Conservation (phyloP, 768 basidiomycete genomes). For the Serendipita vermifera region DNA sequence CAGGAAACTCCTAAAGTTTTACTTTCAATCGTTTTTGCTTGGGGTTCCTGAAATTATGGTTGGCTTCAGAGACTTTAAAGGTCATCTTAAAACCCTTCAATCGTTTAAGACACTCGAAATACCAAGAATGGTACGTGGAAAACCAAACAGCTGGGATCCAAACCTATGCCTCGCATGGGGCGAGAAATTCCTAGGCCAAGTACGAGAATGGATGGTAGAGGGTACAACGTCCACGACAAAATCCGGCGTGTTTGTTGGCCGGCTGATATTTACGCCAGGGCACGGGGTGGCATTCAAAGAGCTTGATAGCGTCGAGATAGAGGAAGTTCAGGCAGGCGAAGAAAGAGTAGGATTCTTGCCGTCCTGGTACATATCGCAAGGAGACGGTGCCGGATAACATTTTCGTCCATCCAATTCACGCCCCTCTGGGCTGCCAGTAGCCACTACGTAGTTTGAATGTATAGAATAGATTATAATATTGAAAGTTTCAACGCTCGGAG, state of each 20-base stretch:
- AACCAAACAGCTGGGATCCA: constrained; percentile 67
- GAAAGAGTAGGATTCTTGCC: constrained; percentile 73
- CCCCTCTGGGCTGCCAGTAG: too few relatives aligned
- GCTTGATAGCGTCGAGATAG: constrained; percentile 37
- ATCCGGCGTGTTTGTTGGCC: constrained; percentile 43
- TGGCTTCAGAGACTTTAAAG: constrained; percentile 73
- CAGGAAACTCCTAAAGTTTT: constrained; percentile 85
- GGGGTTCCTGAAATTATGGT: constrained; percentile 86
- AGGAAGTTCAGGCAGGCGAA: constrained; percentile 51
- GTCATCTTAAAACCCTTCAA: constrained; percentile 51
- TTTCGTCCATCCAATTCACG: too few relatives aligned
- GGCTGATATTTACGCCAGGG: constrained; percentile 49
- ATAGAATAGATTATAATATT: too few relatives aligned
- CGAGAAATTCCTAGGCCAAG: constrained; percentile 42
- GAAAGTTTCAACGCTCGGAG: too few relatives aligned
- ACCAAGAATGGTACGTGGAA: constrained; percentile 64
- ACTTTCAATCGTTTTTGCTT: constrained; percentile 81
- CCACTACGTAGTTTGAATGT: too few relatives aligned
- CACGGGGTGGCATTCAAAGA: constrained; percentile 39
- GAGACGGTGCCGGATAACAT: too few relatives aligned
- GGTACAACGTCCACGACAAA: constrained; percentile 19
- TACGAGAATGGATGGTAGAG: constrained; percentile 24
- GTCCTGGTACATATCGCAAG: constrained; percentile 42
- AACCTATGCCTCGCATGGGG: constrained; percentile 62
- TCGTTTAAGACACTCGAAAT: constrained; percentile 67